Conservation (phyloP, 257 asterid species). For the Buddleja alternifolia region DNA sequence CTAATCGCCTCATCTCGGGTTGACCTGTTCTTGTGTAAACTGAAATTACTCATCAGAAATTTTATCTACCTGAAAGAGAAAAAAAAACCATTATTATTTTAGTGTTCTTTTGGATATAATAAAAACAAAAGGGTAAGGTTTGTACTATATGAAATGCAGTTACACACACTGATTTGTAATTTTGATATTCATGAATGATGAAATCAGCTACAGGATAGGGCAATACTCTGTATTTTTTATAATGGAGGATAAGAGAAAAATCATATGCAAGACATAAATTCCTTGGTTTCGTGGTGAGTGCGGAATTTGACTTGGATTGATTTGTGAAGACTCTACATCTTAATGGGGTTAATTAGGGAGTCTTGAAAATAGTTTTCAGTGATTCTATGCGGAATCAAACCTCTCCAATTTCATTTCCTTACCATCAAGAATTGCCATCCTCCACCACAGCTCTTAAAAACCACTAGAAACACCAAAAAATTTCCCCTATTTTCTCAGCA, state of each 20-base stretch:
- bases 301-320: background rate
- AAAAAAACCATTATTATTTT: background rate
- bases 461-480: background rate
- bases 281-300: background rate
- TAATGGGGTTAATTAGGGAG: background rate
- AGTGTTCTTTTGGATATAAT: background rate
- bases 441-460: background rate
- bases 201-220: background rate
- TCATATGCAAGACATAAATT: background rate
- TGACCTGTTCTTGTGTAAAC: background rate
- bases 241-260: background rate
- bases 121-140: background rate
- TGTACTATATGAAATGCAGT: background rate
- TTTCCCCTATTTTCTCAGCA: background rate
- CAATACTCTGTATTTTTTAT: background rate
- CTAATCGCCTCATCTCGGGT: background rate
- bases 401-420: background rate
- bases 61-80: slow-evolving; percentile 14
- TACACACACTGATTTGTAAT: background rate
- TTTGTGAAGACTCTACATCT: background rate
- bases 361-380: background rate
- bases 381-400: background rate
- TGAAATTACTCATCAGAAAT: background rate
- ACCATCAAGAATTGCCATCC: background rate
- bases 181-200: background rate